Evolutionary conservation across 1,284 basidiomycete species (phyloP).

Genomic region (Malassezia pachydermatis): DNA sequence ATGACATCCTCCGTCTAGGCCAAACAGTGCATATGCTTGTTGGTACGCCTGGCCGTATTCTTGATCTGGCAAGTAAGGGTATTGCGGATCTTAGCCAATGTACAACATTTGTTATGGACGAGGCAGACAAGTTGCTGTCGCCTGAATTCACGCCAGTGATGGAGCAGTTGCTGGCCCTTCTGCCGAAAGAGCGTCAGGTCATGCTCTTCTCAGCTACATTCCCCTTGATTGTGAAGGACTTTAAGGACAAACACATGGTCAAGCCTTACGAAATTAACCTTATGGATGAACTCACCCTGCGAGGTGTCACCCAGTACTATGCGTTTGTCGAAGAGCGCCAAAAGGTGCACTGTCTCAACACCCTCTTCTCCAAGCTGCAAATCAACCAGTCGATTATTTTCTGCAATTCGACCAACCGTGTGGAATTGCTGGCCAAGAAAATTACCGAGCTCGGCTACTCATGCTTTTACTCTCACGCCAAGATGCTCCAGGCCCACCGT

Average conservation of each 20-base stretch:
- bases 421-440: conserved; percentile 96
- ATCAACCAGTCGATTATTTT: conserved; percentile 99
- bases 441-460: conserved; percentile 98
- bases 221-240: conserved; percentile 97
- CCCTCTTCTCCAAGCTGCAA: conserved; percentile 93
- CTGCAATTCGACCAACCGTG: conserved; percentile 98
- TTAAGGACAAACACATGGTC: conserved; percentile 98
- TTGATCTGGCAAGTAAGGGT: conserved; percentile 84
- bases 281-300: conserved; percentile 97
- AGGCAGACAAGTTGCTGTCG: conserved; percentile 93
- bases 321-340: conserved; percentile 97
- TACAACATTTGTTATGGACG: conserved; percentile 73
- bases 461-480: conserved; percentile 99
- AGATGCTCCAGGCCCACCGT: conserved; percentile 96
- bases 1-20: conserved; percentile 78
- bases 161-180: conserved; percentile 80
- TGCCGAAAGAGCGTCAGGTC: conserved; percentile 80
- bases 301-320: conserved; percentile 98
- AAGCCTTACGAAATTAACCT: conserved; percentile 96
- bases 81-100: conserved; percentile 91
- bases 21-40: conserved; percentile 91
- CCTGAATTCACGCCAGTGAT: conserved; percentile 98
- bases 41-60: conserved; percentile 88
- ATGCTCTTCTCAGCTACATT: conserved; percentile 99
- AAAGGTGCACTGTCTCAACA: conserved; percentile 98